phyloP scores from a whole-genome alignment of 2,329 filamentous ascomycete species.

The Fusarium sp. region DNA sequence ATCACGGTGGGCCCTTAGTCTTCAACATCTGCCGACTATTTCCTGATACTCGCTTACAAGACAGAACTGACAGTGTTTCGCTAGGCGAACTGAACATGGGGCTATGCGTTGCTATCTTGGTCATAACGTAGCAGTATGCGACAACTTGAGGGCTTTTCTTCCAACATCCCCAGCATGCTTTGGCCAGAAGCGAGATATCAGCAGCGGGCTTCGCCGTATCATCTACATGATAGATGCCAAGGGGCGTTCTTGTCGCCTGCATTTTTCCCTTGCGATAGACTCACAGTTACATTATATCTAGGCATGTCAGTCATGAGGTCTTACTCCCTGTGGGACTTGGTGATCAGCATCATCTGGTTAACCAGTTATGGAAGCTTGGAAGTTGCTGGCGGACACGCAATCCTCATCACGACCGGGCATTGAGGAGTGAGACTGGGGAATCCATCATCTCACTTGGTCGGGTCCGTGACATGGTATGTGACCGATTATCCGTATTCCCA shows the following conservation, averaged over 20 bases:
- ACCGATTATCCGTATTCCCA: constrained; percentile 6
- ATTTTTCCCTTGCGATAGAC: constrained; percentile 12
- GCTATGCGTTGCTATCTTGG: not conserved
- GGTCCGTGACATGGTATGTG: constrained; percentile 10
- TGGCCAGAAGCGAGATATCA: constrained; percentile 7
- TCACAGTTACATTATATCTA: constrained; percentile 6
- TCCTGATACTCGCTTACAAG: constrained; percentile 14
- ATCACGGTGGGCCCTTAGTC: constrained; percentile 6
- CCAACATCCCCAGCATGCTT: constrained; percentile 2
- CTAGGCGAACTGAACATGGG: constrained; percentile 6
- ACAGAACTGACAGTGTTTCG: constrained; percentile 12
- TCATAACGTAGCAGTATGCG: not conserved
- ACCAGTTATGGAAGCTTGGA: not conserved
- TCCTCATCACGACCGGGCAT: constrained; percentile 1
- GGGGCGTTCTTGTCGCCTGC: constrained; percentile 34
- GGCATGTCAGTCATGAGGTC: constrained; percentile 12
- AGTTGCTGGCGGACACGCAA: not conserved
- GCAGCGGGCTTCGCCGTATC: constrained; percentile 17
- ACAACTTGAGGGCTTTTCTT: constrained; percentile 6
- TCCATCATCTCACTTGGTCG: constrained; percentile 12
- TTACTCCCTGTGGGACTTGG: constrained; percentile 7
- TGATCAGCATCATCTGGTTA: constrained; percentile 7
- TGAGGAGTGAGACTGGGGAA: constrained; percentile 14
- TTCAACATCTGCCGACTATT: constrained; percentile 8
- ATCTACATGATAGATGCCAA: constrained; percentile 20